Evolutionary conservation across 2,329 filamentous ascomycete species (phyloP).

Genomic region (Paraconiothyrium brasiliense): DNA sequence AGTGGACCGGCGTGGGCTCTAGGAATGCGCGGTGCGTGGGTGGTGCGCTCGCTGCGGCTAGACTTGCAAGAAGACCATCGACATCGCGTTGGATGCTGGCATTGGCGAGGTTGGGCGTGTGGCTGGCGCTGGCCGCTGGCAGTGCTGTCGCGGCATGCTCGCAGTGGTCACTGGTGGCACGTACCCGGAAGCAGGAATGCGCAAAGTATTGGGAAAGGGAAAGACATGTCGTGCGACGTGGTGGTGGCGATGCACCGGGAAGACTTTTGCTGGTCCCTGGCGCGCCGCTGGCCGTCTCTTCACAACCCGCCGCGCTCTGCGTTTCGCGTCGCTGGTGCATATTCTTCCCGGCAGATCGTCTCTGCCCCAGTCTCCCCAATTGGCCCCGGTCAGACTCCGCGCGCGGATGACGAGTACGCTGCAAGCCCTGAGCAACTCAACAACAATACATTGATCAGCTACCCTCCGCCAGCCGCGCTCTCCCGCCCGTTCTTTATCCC

Average conservation of each 20-base stretch:
- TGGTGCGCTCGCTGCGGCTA: not conserved
- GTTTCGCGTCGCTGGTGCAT: conserved; percentile 16
- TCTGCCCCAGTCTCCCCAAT: conserved; percentile 1
- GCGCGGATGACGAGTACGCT: conserved; percentile 6
- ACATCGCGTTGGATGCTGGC: not conserved
- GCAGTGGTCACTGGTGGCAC: conserved; percentile 7
- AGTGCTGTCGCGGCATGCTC: not conserved
- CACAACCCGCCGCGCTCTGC: conserved; percentile 3
- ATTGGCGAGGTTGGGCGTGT: not conserved
- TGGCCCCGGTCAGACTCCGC: not conserved
- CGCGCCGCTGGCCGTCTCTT: not conserved
- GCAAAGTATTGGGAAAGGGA: not conserved
- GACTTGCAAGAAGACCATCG: conserved; percentile 4
- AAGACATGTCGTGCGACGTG: not conserved
- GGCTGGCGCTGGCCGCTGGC: not conserved
- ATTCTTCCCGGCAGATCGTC: conserved; percentile 13
- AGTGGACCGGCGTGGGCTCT: not conserved
- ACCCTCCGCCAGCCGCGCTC: not conserved
- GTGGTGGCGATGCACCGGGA: not conserved
- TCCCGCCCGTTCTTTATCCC: not conserved
- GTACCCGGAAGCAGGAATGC: conserved; percentile 3
- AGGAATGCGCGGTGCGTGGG: not conserved
- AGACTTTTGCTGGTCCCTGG: not conserved
- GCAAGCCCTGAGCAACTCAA: conserved; percentile 1
- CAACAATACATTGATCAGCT: conserved; percentile 9